Percentiles rank a stretch among this genome's conserved stretches.
Evolutionary conservation across 495 filamentous ascomycete species (phyloP).

Genomic region (Aspergillus sclerotioniger): DNA sequence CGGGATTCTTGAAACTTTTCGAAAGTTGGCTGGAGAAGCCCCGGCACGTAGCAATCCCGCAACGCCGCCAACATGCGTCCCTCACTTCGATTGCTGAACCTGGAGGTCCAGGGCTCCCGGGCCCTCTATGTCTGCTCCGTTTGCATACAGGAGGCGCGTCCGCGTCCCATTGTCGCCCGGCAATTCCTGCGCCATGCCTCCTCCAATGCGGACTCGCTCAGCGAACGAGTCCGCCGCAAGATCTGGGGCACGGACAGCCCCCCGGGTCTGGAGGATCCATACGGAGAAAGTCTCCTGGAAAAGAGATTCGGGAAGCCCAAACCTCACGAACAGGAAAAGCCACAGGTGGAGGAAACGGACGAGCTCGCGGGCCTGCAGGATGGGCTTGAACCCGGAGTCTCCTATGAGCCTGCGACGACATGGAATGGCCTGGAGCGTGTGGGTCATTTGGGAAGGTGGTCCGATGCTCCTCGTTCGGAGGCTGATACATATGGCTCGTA

Average conservation of each 20-base stretch:
- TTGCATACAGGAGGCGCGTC: conserved; percentile 39
- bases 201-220: conserved; percentile 39
- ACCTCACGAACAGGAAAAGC: conserved; percentile 17
- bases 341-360: conserved; percentile 3
- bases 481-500: conserved; percentile 29
- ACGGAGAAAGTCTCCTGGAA: conserved; percentile 40
- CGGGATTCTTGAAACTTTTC: conserved; percentile 24
- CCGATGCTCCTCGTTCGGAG: conserved; percentile 21
- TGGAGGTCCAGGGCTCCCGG: conserved; percentile 33
- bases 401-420: conserved; percentile 57
- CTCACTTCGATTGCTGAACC: conserved; percentile 36
- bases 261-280: conserved; percentile 54
- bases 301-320: conserved; percentile 24
- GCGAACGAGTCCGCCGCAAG: conserved; percentile 50
- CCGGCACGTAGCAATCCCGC: conserved; percentile 7
- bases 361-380: conserved; percentile 8
- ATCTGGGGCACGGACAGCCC: conserved; percentile 58
- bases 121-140: conserved; percentile 42
- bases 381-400: neutral
- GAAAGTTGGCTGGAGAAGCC: conserved; percentile 17
- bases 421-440: conserved; percentile 58
- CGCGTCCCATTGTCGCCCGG: conserved; percentile 40
- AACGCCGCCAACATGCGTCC: conserved; percentile 40
- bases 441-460: conserved; percentile 52
- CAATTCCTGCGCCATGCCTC: conserved; percentile 45